Evolutionary conservation across 192 early-diverging fungal species (phyloP).

Genomic region (Martensiomyces pterosporus): DNA sequence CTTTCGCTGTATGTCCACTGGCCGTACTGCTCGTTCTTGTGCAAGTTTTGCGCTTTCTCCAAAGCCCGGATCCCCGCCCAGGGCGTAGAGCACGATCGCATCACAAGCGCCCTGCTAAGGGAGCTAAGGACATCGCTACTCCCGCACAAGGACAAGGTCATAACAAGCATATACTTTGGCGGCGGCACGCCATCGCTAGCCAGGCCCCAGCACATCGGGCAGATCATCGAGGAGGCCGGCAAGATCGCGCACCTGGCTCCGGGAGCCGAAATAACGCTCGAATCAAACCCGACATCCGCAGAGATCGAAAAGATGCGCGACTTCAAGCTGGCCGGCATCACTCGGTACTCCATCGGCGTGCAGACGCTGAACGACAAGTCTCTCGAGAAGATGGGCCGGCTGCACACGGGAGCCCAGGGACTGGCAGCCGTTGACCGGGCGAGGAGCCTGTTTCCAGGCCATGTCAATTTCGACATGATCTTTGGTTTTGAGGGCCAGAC

Average conservation of each 20-base stretch:
- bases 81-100: slow-evolving; percentile 19
- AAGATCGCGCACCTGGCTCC: slow-evolving; percentile 17
- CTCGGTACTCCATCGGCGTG: slow-evolving; percentile 52
- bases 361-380: slow-evolving; percentile 46
- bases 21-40: slow-evolving; percentile 54
- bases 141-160: slow-evolving; percentile 11
- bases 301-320: slow-evolving; percentile 40
- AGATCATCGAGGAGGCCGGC: slow-evolving; percentile 23
- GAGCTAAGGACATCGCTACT: slow-evolving; percentile 25
- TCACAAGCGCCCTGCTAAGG: slow-evolving; percentile 20
- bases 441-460: slow-evolving; percentile 27
- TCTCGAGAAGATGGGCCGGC: slow-evolving; percentile 40
- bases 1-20: slow-evolving; percentile 56
- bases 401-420: slow-evolving; percentile 46
- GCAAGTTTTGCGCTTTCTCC: slow-evolving; percentile 56
- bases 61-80: slow-evolving; percentile 22
- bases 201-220: slow-evolving; percentile 19
- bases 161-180: slow-evolving; percentile 53
- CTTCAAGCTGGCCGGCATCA: slow-evolving; percentile 44
- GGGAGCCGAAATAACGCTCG: slow-evolving; percentile 50
- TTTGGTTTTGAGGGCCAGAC: slow-evolving; percentile 52
- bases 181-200: slow-evolving; percentile 57
- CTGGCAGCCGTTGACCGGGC: slow-evolving; percentile 35
- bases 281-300: slow-evolving; percentile 40
- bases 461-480: slow-evolving; percentile 52